Evolutionary conservation across 2,329 filamentous ascomycete species (phyloP).

Genomic region (Ceratocystis alfenasii): DNA sequence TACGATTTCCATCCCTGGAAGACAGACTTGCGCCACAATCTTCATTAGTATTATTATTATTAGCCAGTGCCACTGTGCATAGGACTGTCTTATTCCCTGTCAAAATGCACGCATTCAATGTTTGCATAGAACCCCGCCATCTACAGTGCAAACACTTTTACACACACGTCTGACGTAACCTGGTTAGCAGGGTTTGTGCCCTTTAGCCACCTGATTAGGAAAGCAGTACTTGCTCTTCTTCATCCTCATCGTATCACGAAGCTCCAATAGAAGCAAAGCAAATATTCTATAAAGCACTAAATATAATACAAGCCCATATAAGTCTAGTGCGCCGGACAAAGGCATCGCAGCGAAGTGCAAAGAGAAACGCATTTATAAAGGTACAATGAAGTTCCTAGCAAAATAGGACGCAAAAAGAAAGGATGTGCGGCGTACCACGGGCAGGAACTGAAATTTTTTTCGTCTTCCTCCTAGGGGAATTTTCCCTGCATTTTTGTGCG

Average conservation of each 20-base stretch:
- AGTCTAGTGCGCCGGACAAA: neutral
- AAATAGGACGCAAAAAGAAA: too few relatives aligned
- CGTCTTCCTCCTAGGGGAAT: constrained; percentile 12
- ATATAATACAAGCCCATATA: neutral
- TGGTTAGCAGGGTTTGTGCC: constrained; percentile 17
- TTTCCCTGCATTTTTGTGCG: constrained; percentile 9
- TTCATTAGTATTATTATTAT: neutral
- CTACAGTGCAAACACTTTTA: constrained; percentile 5
- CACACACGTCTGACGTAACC: constrained; percentile 20
- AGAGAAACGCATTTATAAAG: neutral
- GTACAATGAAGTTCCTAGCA: too few relatives aligned
- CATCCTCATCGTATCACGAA: neutral
- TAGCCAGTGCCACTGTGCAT: neutral
- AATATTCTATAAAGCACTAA: neutral
- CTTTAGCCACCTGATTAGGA: constrained; percentile 7
- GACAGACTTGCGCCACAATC: neutral
- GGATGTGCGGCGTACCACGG: neutral
- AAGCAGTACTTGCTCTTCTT: neutral
- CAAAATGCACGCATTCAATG: constrained; percentile 18
- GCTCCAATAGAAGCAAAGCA: neutral
- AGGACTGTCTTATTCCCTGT: constrained; percentile 12
- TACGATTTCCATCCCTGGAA: neutral
- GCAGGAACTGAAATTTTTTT: constrained; percentile 23
- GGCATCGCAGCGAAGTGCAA: neutral
- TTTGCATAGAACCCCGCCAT: constrained; percentile 8